A percentile compares a stretch with the other conserved stretches of the same genome.
Conservation (phyloP, 805 yeast species). For the Candida qinlingensis region DNA sequence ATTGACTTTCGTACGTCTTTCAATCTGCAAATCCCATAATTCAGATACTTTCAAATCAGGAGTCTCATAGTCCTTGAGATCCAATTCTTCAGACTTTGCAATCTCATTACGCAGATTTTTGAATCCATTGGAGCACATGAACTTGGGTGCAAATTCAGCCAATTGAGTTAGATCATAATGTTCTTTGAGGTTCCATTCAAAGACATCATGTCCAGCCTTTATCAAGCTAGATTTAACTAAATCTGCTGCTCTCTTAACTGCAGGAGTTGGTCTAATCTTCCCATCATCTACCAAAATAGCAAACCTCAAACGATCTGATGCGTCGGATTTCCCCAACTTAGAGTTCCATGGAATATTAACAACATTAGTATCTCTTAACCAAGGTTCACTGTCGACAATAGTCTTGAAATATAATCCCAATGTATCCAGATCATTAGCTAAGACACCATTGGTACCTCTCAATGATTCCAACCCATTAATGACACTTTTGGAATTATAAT, state of each 20-base stretch:
- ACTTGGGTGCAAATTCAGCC: constrained; percentile 19
- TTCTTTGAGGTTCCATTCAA: constrained; percentile 36
- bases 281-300: constrained; percentile 38
- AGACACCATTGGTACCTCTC: constrained; percentile 40
- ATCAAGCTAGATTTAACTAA: constrained; percentile 21
- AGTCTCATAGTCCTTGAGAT: constrained; percentile 26
- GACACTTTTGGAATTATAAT: constrained; percentile 28
- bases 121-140: constrained; percentile 26
- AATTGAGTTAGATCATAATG: constrained; percentile 3
- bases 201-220: constrained; percentile 36
- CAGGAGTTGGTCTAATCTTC: constrained; percentile 47
- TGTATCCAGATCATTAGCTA: constrained; percentile 31
- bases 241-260: constrained; percentile 43
- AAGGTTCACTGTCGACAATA: constrained; percentile 30
- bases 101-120: constrained; percentile 1
- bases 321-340: constrained; percentile 13
- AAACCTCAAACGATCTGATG: constrained; percentile 31
- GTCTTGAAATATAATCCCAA: constrained; percentile 27
- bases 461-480: constrained; percentile 35
- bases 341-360: constrained; percentile 35
- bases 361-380: constrained; percentile 35
- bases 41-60: constrained; percentile 33
- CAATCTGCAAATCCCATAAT: constrained; percentile 37
- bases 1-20: constrained; percentile 31
- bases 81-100: constrained; percentile 33